phyloP scores from a whole-genome alignment of 1,284 basidiomycete species.

The Naganishia sp. region DNA sequence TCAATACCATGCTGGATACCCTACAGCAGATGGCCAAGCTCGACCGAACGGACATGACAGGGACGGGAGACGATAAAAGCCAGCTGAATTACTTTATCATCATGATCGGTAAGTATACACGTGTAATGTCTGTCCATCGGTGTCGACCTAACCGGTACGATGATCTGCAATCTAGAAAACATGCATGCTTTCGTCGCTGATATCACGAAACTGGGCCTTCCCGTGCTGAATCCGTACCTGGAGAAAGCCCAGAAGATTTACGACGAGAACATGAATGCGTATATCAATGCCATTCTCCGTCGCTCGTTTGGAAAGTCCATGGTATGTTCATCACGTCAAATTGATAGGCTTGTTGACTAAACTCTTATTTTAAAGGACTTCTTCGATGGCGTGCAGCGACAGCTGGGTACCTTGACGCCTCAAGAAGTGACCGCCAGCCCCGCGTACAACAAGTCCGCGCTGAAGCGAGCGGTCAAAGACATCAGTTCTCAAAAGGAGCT shows the following conservation, averaged over 20 bases:
- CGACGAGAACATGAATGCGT: conserved; percentile 79
- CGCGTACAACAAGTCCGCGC: conserved; percentile 71
- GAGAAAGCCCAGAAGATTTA: conserved; percentile 79
- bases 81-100: conserved; percentile 95
- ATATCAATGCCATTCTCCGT: conserved; percentile 82
- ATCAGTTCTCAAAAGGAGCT: conserved; percentile 78
- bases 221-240: conserved; percentile 67
- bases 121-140: neutral
- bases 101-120: conserved; percentile 74
- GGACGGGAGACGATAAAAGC: conserved; percentile 85
- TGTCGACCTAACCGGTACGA: neutral
- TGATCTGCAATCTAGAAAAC: conserved; percentile 66
- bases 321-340: conserved; percentile 57
- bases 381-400: conserved; percentile 85
- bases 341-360: neutral
- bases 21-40: conserved; percentile 93
- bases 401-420: conserved; percentile 72
- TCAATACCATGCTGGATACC: conserved; percentile 84
- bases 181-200: conserved; percentile 91
- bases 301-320: conserved; percentile 84
- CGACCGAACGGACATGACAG: conserved; percentile 62
- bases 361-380: conserved; percentile 69
- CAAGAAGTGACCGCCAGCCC: conserved; percentile 75
- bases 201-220: conserved; percentile 66
- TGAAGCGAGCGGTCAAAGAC: conserved; percentile 85